phyloP scores from a whole-genome alignment of 2,329 filamentous ascomycete species.

The Botrytis pseudocinerea region DNA sequence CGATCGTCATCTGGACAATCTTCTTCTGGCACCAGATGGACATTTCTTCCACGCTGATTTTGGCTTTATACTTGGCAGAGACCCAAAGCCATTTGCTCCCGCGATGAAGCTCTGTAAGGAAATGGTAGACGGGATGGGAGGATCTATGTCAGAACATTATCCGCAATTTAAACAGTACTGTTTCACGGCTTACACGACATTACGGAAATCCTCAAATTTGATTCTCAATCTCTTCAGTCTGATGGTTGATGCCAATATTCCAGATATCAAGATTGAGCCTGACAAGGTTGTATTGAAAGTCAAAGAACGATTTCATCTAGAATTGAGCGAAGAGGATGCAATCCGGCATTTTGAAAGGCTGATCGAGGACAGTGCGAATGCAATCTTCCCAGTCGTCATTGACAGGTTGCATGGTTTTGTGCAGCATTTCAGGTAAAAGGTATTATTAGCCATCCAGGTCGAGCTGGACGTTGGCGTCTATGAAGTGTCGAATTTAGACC shows the following conservation, averaged over 20 bases:
- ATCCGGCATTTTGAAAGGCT: slow-evolving; percentile 83
- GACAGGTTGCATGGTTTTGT: slow-evolving; percentile 92
- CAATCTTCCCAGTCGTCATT: slow-evolving; percentile 89
- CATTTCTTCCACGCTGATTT: slow-evolving; percentile 99
- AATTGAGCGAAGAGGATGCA: slow-evolving; percentile 89
- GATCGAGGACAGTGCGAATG: slow-evolving; percentile 87
- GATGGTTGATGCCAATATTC: slow-evolving; percentile 97
- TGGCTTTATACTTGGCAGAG: slow-evolving; percentile 93
- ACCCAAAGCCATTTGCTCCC: slow-evolving; percentile 95
- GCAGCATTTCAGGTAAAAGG: slow-evolving; percentile 78
- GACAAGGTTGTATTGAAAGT: slow-evolving; percentile 96
- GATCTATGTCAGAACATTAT: slow-evolving; percentile 77
- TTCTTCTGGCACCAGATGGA: slow-evolving; percentile 83
- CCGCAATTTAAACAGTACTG: slow-evolving; percentile 91
- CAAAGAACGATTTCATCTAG: slow-evolving; percentile 88
- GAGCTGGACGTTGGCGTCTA: neutral
- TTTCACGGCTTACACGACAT: slow-evolving; percentile 88
- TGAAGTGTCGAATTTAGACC: neutral
- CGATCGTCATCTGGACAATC: slow-evolving; percentile 92
- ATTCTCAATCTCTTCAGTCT: slow-evolving; percentile 94
- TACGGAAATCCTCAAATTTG: slow-evolving; percentile 85
- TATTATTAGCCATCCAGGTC: neutral
- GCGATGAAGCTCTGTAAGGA: slow-evolving; percentile 96
- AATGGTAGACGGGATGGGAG: slow-evolving; percentile 99
- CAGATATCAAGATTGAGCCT: slow-evolving; percentile 87